These are phyloP conservation scores for Ambrosia trifida DNA, from an alignment of 129 eudicot genomes.

Conservation along the genomic window DNA sequence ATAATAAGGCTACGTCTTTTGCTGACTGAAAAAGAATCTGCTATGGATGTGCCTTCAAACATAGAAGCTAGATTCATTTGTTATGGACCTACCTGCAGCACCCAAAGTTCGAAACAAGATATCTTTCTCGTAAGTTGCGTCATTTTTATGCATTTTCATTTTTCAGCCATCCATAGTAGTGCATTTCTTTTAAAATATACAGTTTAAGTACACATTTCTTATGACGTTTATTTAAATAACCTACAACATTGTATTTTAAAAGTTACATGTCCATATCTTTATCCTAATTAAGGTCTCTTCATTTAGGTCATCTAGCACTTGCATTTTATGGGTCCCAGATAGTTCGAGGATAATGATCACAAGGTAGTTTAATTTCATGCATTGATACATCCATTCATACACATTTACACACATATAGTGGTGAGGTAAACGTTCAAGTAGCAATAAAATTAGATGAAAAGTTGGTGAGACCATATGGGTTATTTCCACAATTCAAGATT, in stretches of 20 bases:
- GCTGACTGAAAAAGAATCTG: slow-evolving; percentile 91
- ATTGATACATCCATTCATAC: no score
- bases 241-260: background rate
- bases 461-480: no score
- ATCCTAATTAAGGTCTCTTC: slow-evolving; percentile 8
- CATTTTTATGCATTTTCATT: slow-evolving; percentile 11
- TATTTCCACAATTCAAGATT: no score
- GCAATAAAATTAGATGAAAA: no score
- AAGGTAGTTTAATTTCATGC: no score
- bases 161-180: slow-evolving; percentile 7
- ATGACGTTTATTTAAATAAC: background rate
- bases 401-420: no score
- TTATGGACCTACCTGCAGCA: slow-evolving; percentile 93
- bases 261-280: slow-evolving; percentile 2
- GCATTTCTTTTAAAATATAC: background rate
- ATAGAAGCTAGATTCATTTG: slow-evolving; percentile 88
- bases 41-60: slow-evolving; percentile 94
- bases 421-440: no score
- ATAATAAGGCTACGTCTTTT: slow-evolving; percentile 76
- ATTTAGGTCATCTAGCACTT: slow-evolving; percentile 8
- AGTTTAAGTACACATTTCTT: background rate
- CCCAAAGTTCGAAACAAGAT: slow-evolving; percentile 96
- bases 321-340: slow-evolving; percentile 9
- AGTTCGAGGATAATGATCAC: background rate
- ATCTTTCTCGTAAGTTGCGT: slow-evolving; percentile 77